Evolutionary conservation across 257 asterid genomes (phyloP), one percentile per base, ranked within the genome.

Genomic region (Penstemon barbatus): DNA sequence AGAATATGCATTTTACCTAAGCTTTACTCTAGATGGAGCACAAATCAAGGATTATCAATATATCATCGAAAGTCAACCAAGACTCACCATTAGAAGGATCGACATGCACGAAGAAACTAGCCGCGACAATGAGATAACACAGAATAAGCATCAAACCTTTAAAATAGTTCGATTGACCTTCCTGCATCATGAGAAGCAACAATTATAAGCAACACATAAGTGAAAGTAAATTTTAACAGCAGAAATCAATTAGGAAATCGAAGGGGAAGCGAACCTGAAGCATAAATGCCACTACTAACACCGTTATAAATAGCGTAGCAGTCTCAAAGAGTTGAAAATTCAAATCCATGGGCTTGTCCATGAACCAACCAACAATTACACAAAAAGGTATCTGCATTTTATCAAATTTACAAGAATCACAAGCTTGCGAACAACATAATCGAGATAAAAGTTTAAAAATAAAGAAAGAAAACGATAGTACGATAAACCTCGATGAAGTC

Each of bases 261-360:
- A 11, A 40, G 57, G 33, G 33, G 38, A 40, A 56, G 56, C 83
- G 48, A 80, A 93, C 99, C 97, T 94, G 97, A 79, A 94, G 86
- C 97, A 94, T 89, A 78, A 94, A 94, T n/a, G 97, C 99, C 78
- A 94, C 99, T 52, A 94, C 99, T 62, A 94, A 79, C 67, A 94
- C 99, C 0, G 97, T 91, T 82, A 94, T 94, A 78, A 91, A 94
- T 38, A 94, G 87, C 1, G 99, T 87, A 37, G 99, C 96, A 13
- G 99, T 94, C 84, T 94, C 99, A 11, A 94, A 94, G 73, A 94
- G 97, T 72, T 91, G 95, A 72, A 94, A 91, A 82, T 94, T 94
- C 95, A 94, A 79, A 85, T 91, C 97, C 99, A 94, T 94, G 9
- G 83, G 87, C 90, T 85, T 78, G 60, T 97, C 99, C 97, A 91